A percentile compares a stretch with the other conserved stretches of the same genome.
Conservation (phyloP, 2,329 filamentous ascomycete genomes). For the Cladophialophora psammophila region DNA sequence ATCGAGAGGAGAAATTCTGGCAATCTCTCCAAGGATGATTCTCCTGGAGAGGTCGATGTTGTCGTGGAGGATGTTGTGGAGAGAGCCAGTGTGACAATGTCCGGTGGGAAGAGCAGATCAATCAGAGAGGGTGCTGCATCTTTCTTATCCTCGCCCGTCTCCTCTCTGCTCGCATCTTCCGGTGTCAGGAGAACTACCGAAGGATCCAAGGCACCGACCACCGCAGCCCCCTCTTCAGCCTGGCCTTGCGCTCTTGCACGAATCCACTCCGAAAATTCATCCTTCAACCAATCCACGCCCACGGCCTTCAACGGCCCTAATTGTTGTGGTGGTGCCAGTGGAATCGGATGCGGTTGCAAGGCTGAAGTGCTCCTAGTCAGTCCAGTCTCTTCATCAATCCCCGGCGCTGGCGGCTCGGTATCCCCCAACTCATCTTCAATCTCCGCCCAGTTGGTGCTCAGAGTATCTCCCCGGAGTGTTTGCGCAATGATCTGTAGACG, state of each 20-base stretch:
- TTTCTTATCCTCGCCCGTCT: neutral
- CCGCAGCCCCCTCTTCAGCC: neutral
- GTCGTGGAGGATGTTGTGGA: conserved; percentile 9
- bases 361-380: conserved; percentile 34
- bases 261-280: conserved; percentile 32
- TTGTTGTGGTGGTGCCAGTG: conserved; percentile 32
- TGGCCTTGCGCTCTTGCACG: neutral
- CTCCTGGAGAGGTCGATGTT: conserved; percentile 13
- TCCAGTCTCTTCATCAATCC: conserved; percentile 35
- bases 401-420: conserved; percentile 25
- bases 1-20: conserved; percentile 33
- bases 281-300: conserved; percentile 41
- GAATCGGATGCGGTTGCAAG: conserved; percentile 34
- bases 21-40: conserved; percentile 16
- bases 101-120: conserved; percentile 34
- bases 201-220: conserved; percentile 18
- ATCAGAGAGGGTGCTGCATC: conserved; percentile 8
- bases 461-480: conserved; percentile 33
- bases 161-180: conserved; percentile 3
- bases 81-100: conserved; percentile 22
- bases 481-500: conserved; percentile 37
- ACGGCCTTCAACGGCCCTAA: conserved; percentile 37
- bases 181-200: conserved; percentile 1
- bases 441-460: conserved; percentile 37
- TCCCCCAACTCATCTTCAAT: conserved; percentile 30